Conservation (phyloP, 306 rosid genomes). For the Pterocarpus santalinus region DNA sequence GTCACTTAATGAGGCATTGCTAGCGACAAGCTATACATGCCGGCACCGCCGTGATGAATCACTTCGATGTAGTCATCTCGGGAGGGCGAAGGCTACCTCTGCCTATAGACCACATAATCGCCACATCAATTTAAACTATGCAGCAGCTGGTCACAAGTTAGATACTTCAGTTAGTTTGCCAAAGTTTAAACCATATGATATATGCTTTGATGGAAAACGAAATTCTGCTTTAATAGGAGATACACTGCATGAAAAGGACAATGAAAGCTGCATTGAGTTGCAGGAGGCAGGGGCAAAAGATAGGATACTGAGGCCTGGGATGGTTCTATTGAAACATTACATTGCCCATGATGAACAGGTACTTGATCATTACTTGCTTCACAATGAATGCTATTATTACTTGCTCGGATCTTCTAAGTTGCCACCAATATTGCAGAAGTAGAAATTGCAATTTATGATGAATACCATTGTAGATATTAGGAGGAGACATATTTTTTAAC, state of each 20-base stretch:
- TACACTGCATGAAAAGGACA: slow-evolving; percentile 9
- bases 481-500: background rate
- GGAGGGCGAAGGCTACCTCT: slow-evolving; percentile 39
- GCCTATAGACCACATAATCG: background rate
- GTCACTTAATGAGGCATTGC: background rate
- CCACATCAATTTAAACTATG: slow-evolving; percentile 16
- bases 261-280: slow-evolving; percentile 25
- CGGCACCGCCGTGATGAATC: background rate
- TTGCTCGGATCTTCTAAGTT: background rate
- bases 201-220: slow-evolving; percentile 48
- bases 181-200: slow-evolving; percentile 51
- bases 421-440: background rate
- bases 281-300: background rate
- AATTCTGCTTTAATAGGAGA: background rate
- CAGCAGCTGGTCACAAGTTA: background rate
- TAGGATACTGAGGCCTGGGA: slow-evolving; percentile 63
- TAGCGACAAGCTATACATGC: background rate
- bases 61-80: slow-evolving; percentile 30
- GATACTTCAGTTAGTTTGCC: slow-evolving; percentile 18
- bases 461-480: background rate
- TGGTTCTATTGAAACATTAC: slow-evolving; percentile 67
- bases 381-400: background rate
- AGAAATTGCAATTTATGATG: slow-evolving; percentile 4
- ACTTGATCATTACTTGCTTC: background rate
- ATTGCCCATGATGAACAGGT: slow-evolving; percentile 63